Percentiles rank a stretch among this genome's conserved stretches.
These are phyloP conservation scores for Coccinonectria pachysandricola DNA, from an alignment of 2,329 filamentous ascomycete species.

Conservation along the genomic window DNA sequence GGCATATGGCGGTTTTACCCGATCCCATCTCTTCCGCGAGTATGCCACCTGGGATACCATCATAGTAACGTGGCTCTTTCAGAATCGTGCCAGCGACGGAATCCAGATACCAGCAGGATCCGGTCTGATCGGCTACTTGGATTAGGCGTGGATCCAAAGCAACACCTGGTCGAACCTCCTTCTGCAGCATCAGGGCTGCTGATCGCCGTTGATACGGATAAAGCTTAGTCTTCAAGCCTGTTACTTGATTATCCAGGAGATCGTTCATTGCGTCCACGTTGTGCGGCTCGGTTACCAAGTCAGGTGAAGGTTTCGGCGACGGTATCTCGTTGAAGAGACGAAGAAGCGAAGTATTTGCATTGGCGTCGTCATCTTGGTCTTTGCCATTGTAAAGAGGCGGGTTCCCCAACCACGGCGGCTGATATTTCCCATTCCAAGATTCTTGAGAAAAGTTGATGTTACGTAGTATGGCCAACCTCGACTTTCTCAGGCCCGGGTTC, in stretches of 20 bases:
- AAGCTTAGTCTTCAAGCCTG: slow-evolving; percentile 53
- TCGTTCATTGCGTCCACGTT: slow-evolving; percentile 42
- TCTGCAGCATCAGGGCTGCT: slow-evolving; percentile 73
- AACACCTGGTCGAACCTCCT: slow-evolving; percentile 55
- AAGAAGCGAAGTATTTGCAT: slow-evolving; percentile 46
- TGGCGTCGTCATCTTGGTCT: slow-evolving; percentile 17
- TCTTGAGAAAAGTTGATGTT: slow-evolving; percentile 43
- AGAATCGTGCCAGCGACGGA: slow-evolving; percentile 51
- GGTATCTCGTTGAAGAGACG: slow-evolving; percentile 64
- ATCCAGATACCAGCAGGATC: slow-evolving; percentile 59
- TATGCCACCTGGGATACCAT: slow-evolving; percentile 65
- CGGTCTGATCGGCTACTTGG: slow-evolving; percentile 47
- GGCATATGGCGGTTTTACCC: slow-evolving; percentile 82
- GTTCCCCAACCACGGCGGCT: slow-evolving; percentile 3
- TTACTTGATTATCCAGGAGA: slow-evolving; percentile 41
- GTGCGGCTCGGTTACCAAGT: slow-evolving; percentile 37
- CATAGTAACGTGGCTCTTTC: slow-evolving; percentile 60
- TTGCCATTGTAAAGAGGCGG: slow-evolving; percentile 3
- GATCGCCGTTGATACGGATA: slow-evolving; percentile 75
- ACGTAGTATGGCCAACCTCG: slow-evolving; percentile 38
- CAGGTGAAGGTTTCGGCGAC: slow-evolving; percentile 51
- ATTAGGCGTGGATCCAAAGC: slow-evolving; percentile 66
- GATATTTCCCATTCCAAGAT: slow-evolving; percentile 42
- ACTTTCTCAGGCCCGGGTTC: slow-evolving; percentile 31
- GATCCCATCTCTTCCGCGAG: slow-evolving; percentile 71